Evolutionary conservation across 768 basidiomycete genomes (phyloP).

Genomic region (Podaxis carcinomalis): DNA sequence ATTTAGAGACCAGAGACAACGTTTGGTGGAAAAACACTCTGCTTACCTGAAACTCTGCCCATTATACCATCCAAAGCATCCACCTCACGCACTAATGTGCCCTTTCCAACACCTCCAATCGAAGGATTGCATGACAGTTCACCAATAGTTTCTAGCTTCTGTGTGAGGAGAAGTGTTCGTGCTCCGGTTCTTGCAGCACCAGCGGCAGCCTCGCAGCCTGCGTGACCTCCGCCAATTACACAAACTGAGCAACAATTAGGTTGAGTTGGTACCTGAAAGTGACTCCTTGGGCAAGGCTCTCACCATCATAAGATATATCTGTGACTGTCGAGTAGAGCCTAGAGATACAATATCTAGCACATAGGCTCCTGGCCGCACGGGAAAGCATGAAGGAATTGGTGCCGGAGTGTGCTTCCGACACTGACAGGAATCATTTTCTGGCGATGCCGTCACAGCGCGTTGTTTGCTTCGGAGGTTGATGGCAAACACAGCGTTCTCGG

Average conservation of each 20-base stretch:
- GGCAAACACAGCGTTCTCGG: background rate
- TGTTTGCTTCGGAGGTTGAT: background rate
- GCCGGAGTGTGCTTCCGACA: background rate
- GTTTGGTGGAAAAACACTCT: background rate
- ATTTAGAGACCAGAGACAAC: background rate
- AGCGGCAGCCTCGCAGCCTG: constrained; percentile 88
- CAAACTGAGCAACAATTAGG: constrained; percentile 48
- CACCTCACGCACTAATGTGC: constrained; percentile 85
- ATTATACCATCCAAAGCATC: constrained; percentile 89
- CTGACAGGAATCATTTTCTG: background rate
- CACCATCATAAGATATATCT: constrained; percentile 12
- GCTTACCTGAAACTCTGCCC: constrained; percentile 74
- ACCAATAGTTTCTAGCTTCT: constrained; percentile 77
- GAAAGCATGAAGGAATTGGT: background rate
- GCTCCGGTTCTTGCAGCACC: constrained; percentile 84
- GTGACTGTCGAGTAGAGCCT: constrained; percentile 4
- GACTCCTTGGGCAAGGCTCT: background rate
- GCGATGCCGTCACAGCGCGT: background rate
- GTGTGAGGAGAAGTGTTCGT: constrained; percentile 75
- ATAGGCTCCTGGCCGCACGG: background rate
- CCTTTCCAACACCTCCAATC: constrained; percentile 90
- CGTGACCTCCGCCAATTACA: constrained; percentile 89
- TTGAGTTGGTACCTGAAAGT: background rate
- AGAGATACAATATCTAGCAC: background rate
- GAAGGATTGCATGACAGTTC: constrained; percentile 88